Percentiles rank a stretch among this genome's conserved stretches.
phyloP scores from a whole-genome alignment of 768 basidiomycete genomes.

The Naganishia friedmannii region DNA sequence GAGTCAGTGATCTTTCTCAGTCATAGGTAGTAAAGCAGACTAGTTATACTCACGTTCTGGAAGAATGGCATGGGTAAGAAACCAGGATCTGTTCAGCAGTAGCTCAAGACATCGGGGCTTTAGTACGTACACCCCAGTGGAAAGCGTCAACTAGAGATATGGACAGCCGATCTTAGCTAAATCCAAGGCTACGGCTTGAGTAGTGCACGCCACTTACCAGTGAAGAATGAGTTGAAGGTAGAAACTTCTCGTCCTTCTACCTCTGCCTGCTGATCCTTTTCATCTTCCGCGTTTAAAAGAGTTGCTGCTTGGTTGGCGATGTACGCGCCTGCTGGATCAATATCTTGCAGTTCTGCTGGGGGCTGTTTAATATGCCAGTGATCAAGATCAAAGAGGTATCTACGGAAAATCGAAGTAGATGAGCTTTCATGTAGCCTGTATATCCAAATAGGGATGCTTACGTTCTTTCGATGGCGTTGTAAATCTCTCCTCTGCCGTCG shows the following conservation, averaged over 20 bases:
- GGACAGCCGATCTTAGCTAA: constrained; percentile 37
- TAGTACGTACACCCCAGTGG: constrained; percentile 56
- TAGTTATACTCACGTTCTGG: constrained; percentile 35
- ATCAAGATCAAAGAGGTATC: constrained; percentile 81
- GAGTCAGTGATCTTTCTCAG: not conserved
- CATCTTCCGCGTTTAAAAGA: constrained; percentile 39
- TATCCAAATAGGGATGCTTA: constrained; percentile 26
- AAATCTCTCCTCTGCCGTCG: constrained; percentile 66
- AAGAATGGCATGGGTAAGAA: not conserved
- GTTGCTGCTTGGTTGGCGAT: constrained; percentile 42
- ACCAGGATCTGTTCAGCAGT: not conserved
- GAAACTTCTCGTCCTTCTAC: constrained; percentile 42
- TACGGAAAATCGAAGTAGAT: constrained; percentile 44
- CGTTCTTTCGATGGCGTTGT: constrained; percentile 46
- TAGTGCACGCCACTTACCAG: constrained; percentile 33
- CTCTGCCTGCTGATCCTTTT: constrained; percentile 29
- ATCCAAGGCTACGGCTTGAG: not conserved
- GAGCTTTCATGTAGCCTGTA: not conserved
- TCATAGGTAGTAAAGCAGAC: not conserved
- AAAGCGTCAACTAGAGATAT: constrained; percentile 68
- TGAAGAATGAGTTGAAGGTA: constrained; percentile 9
- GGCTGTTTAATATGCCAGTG: constrained; percentile 62
- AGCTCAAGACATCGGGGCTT: not conserved
- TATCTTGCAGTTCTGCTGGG: constrained; percentile 36
- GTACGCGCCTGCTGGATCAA: constrained; percentile 42